Base-by-base conservation (phyloP, 345 rosid genomes). In the Melaleuca alternifolia region DNA sequence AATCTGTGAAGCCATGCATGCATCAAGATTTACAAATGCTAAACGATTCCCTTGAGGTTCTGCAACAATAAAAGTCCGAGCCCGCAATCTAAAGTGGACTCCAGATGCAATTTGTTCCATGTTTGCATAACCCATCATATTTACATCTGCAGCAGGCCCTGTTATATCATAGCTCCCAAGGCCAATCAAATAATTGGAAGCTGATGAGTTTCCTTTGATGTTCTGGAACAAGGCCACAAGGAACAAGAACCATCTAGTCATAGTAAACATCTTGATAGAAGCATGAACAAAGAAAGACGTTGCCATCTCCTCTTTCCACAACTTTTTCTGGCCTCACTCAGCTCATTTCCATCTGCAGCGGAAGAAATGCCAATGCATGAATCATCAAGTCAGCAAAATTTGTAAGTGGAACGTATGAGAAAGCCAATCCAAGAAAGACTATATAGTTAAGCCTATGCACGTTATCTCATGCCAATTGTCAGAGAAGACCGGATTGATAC, bases 141-240 rank as follows among this genome's bases (percentile, higher is more conserved):
- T 94, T 50, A 95, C 97, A 92, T 95, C 95, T 82, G 97, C 96
- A 62, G 97, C 94, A 24, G 97, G 97, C 81, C 96, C 97, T 6
- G 97, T 95, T 86, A 95, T 95, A 92, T 95, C 97, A 89, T 94
- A 92, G 92, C 92, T 94, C 88, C 97, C 97, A 54, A 95, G 94
- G 76, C 97, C 96, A 84, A 93, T 88, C 88, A 93, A 88, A 88
- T 89, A 93, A 76, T 88, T 79, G 59, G 96, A 91, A 89, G 86
- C 88, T 18, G 94, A 90, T 26, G 33, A 88, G 82, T 83, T 57
- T 48, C 85, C 89, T 88, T 83, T 82, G 37, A 52, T 50, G 75
- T 86, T 84, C 76, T 87, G 89, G 53, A 88, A 71, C 18, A 84
- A 87, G 44, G 87, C 51, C 37, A 89, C 71, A 82, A 87, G 53